phyloP scores from a whole-genome alignment of 2,329 filamentous ascomycete genomes.

The Alternaria burnsii region DNA sequence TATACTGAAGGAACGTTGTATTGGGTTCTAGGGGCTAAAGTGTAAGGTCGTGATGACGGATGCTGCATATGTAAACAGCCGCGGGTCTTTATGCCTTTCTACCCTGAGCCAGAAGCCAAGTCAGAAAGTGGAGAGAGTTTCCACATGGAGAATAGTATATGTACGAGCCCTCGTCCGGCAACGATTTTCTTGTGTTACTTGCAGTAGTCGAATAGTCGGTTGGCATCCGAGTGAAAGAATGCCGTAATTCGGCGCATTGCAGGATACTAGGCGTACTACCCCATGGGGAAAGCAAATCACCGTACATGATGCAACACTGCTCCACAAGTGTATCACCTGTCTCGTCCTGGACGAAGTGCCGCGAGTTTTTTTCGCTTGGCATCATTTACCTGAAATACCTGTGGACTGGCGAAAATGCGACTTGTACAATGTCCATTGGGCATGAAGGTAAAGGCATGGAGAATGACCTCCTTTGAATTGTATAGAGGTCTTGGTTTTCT shows the following conservation, averaged over 20 bases:
- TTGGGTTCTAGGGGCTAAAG: neutral
- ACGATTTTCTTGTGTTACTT: neutral
- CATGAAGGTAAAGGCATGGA: neutral
- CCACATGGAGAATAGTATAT: neutral
- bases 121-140: slow-evolving; percentile 1
- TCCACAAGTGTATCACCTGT: neutral
- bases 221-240: slow-evolving; percentile 1
- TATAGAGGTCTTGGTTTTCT: slow-evolving; percentile 8
- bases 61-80: slow-evolving; percentile 12
- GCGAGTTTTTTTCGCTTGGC: slow-evolving; percentile 1
- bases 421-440: neutral
- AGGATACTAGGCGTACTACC: neutral
- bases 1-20: neutral
- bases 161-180: neutral
- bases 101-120: neutral
- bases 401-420: neutral
- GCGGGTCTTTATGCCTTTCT: slow-evolving; percentile 5
- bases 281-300: neutral
- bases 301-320: neutral
- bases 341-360: slow-evolving; percentile 4
- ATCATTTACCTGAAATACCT: slow-evolving; percentile 8
- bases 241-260: slow-evolving; percentile 1
- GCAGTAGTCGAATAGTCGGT: neutral
- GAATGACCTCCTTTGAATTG: neutral
- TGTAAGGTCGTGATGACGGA: neutral